Conservation (phyloP, 805 yeast species). For the Teunomyces atbi region DNA sequence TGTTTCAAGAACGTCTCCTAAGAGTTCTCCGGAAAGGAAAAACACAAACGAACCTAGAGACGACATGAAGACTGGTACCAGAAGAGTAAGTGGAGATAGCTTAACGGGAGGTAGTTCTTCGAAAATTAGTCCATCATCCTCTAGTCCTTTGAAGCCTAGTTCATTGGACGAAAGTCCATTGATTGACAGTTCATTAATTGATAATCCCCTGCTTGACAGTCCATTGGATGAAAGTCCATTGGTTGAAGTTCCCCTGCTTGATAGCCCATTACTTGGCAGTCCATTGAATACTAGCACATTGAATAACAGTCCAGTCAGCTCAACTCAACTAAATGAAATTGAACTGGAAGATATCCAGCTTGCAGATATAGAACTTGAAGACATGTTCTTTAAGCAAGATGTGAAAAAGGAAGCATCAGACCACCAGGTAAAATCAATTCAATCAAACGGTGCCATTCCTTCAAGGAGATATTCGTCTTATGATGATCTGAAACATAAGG, state of each 20-base stretch:
- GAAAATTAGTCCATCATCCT: not conserved
- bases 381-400: not conserved
- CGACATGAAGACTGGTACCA: not conserved
- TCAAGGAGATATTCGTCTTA: not conserved
- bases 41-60: not conserved
- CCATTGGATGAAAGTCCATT: not conserved
- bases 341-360: not conserved
- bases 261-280: not conserved
- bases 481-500: conserved; percentile 1
- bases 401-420: not conserved
- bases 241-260: not conserved
- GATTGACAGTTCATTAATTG: not conserved
- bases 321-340: not conserved
- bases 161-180: not conserved
- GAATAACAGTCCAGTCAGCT: not conserved
- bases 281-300: not conserved
- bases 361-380: not conserved
- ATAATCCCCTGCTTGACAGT: not conserved
- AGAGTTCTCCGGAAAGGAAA: not conserved
- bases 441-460: not conserved
- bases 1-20: not conserved
- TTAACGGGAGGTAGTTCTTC: not conserved
- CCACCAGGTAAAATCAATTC: not conserved
- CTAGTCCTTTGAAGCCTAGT: not conserved
- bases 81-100: not conserved